These are phyloP conservation scores for Agaricus blazei DNA, from an alignment of 768 basidiomycete species.

Conservation along the genomic window DNA sequence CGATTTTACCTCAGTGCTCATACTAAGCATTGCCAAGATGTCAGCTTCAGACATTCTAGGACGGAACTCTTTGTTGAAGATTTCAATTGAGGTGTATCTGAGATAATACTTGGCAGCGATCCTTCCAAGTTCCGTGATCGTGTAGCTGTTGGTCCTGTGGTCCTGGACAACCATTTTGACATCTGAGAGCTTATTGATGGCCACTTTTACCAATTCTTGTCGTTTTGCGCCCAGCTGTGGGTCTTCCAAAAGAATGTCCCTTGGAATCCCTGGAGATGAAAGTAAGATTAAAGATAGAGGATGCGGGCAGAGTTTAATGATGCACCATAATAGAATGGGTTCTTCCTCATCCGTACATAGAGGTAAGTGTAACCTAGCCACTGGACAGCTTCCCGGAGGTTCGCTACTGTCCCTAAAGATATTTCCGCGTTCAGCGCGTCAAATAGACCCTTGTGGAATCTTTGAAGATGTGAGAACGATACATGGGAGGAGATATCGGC, in stretches of 20 bases:
- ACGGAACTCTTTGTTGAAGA: conserved; percentile 76
- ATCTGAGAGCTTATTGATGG: conserved; percentile 62
- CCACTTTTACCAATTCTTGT: conserved; percentile 55
- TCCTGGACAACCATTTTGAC: conserved; percentile 83
- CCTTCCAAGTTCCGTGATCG: conserved; percentile 86
- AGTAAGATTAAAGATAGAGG: conserved; percentile 8
- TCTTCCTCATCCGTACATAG: conserved; percentile 90
- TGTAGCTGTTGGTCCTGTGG: conserved; percentile 47
- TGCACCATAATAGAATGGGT: conserved; percentile 81
- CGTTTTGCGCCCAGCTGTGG: conserved; percentile 69
- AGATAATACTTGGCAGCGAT: conserved; percentile 98
- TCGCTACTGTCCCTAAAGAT: conserved; percentile 89
- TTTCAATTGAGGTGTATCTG: conserved; percentile 75
- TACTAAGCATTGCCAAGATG: conserved; percentile 77
- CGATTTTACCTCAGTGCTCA: conserved; percentile 77
- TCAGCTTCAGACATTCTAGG: conserved; percentile 91
- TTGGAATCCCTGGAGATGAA: conserved; percentile 55
- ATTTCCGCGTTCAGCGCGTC: conserved; percentile 96
- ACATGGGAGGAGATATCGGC: conserved; percentile 5
- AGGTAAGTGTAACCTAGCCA: conserved; percentile 99
- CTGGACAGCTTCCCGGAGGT: conserved; percentile 76
- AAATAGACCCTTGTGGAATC: conserved; percentile 79
- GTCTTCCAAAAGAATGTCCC: conserved; percentile 65
- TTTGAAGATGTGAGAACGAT: conserved; percentile 16
- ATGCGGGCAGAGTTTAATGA: conserved; percentile 1